Evolutionary conservation across 176 grass and related monocot genomes (phyloP), one percentile per base, ranked within the genome.

Genomic region (Aegilops bicornis): DNA sequence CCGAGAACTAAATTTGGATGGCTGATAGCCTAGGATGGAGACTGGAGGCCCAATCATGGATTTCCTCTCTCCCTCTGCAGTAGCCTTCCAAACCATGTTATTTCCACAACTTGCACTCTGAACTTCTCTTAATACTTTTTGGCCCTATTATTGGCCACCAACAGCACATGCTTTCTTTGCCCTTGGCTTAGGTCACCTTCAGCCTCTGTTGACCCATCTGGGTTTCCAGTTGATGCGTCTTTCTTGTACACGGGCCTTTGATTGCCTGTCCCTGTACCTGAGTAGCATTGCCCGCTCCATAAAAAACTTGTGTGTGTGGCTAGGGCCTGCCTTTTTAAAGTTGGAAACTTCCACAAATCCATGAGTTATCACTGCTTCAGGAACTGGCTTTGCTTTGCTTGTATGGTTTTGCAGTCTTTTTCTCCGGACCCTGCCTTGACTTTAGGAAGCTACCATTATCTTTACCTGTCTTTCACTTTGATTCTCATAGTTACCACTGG

Each of bases 71-170:
- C 60, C 79, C 62, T 83, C 80, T 76, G 48, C 48, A 52, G 48
- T 52, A 52, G 48, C 48, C 47, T 17, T 52, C 48, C 48, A 47
- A 47, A 47, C 37, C 37, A 40, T 40, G 37, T 40, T 40, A 8
- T 40, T 40, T 40, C 37, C 37, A 40, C 37, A 40, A 40, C 37
- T 8, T 40, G 37, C 8, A 40, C 37, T 10, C 37, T 40, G 37
- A 40, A 40, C 8, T 40, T 40, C 37, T 76, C 27, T 27, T 76
- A 84, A 87, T 24, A 43, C 40, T 19, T 81, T 79, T 64, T 83
- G 78, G 82, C 79, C 86, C 82, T 88, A 93, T 93, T 86, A 88
- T 88, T 90, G 88, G 73, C 58, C 78, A 85, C 86, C 86, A 76
- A 64, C 82, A 90, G 79, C 86, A 86, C 86, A 86, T 90, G 83